These are phyloP conservation scores for Ilex paraguariensis DNA, from an alignment of 305 asterid genomes.

Conservation along the genomic window DNA sequence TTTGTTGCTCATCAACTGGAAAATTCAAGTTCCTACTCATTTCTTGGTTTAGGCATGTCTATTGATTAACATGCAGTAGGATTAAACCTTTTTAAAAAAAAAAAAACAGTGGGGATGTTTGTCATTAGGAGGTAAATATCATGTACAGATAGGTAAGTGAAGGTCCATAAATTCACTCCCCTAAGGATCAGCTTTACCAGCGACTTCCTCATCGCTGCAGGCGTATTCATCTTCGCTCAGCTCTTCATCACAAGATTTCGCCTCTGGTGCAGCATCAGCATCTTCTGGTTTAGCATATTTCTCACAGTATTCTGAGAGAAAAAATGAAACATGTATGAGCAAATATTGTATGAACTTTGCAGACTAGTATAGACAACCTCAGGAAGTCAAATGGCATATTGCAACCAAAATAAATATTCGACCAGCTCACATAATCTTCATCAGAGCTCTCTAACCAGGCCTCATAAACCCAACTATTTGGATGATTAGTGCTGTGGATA, in stretches of 20 bases:
- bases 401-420: no score
- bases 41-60: constrained; percentile 10
- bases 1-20: neutral
- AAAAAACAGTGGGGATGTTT: constrained; percentile 23
- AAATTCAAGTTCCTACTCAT: constrained; percentile 17
- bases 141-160: constrained; percentile 45
- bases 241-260: constrained; percentile 71
- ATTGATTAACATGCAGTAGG: constrained; percentile 9
- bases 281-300: constrained; percentile 76
- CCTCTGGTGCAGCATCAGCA: constrained; percentile 65
- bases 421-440: no score
- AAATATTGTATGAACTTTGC: no score
- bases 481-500: no score
- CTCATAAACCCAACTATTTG: no score
- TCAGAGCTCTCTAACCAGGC: no score
- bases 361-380: no score
- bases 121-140: constrained; percentile 26
- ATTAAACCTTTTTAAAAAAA: constrained; percentile 18
- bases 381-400: no score
- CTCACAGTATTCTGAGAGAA: constrained; percentile 56
- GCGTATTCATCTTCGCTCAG: constrained; percentile 61
- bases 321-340: no score
- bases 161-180: constrained; percentile 16
- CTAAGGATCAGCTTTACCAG: constrained; percentile 73
- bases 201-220: constrained; percentile 68